phyloP scores from a whole-genome alignment of 148 eudicot species.

The Rhododendron ferrugineum region DNA sequence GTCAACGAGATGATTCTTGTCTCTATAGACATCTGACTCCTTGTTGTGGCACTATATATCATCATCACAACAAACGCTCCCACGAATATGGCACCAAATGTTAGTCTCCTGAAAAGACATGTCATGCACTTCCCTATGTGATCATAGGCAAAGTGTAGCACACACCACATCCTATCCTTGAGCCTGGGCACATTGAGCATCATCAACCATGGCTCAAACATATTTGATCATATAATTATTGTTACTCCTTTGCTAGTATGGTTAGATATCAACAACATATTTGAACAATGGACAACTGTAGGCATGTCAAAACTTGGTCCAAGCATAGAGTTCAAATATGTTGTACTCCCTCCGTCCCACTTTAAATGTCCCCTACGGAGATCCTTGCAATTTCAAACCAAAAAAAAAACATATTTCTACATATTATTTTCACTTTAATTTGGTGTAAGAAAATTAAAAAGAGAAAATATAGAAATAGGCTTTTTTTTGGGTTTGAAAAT shows the following conservation, averaged over 20 bases:
- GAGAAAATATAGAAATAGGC: too few species aligned
- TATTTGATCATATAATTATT: background rate
- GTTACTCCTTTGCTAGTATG: background rate
- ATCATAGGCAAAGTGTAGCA: background rate
- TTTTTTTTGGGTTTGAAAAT: too few species aligned
- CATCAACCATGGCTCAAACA: background rate
- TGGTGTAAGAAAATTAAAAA: too few species aligned
- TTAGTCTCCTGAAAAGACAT: background rate
- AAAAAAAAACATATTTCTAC: too few species aligned
- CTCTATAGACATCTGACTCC: background rate
- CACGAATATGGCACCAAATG: background rate
- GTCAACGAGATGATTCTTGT: background rate
- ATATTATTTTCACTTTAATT: too few species aligned
- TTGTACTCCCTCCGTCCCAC: background rate
- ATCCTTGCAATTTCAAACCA: too few species aligned
- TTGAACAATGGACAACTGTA: background rate
- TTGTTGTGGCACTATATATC: background rate
- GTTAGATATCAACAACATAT: background rate
- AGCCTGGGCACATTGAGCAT: background rate
- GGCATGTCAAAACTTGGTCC: background rate
- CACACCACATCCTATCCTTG: background rate
- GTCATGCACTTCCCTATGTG: background rate
- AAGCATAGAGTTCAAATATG: background rate
- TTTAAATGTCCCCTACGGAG: too few species aligned
- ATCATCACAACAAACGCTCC: background rate